A percentile compares a stretch with the other conserved stretches of the same genome.
phyloP scores from a whole-genome alignment of 2,329 filamentous ascomycete genomes.

The Eutypa lata region DNA sequence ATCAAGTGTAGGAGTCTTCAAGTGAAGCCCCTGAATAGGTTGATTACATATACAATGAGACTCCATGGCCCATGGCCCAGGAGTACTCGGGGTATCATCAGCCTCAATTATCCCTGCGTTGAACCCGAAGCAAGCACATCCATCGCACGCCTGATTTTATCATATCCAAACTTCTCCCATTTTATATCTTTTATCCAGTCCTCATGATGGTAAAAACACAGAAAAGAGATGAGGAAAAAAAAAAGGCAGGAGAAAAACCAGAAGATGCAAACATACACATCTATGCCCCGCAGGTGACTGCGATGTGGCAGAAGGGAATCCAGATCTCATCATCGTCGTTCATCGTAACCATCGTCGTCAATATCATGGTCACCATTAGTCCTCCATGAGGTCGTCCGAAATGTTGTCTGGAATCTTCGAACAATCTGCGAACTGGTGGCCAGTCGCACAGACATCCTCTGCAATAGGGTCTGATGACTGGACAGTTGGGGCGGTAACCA shows the following conservation, averaged over 20 bases:
- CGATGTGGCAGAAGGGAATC: background rate
- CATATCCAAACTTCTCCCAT: no score
- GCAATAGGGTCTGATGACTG: constrained; percentile 3
- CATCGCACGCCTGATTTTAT: no score
- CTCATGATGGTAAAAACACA: background rate
- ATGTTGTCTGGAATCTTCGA: constrained; percentile 7
- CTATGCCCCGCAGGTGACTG: no score
- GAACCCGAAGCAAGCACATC: no score
- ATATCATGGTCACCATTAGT: background rate
- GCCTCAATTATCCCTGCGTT: no score
- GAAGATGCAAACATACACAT: background rate
- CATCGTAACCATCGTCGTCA: background rate
- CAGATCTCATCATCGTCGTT: background rate
- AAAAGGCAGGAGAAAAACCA: background rate
- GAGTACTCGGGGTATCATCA: no score
- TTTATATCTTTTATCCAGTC: background rate
- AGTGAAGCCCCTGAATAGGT: no score
- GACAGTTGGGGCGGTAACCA: background rate
- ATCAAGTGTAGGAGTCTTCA: no score
- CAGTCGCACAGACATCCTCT: constrained; percentile 9
- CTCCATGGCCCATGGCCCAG: no score
- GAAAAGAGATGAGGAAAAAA: background rate
- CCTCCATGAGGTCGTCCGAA: constrained; percentile 15
- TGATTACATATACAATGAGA: no score
- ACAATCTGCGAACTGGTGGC: constrained; percentile 13